These are phyloP conservation scores for Fusarium solani-melongenae DNA, from an alignment of 2,329 filamentous ascomycete species.

Conservation along the genomic window DNA sequence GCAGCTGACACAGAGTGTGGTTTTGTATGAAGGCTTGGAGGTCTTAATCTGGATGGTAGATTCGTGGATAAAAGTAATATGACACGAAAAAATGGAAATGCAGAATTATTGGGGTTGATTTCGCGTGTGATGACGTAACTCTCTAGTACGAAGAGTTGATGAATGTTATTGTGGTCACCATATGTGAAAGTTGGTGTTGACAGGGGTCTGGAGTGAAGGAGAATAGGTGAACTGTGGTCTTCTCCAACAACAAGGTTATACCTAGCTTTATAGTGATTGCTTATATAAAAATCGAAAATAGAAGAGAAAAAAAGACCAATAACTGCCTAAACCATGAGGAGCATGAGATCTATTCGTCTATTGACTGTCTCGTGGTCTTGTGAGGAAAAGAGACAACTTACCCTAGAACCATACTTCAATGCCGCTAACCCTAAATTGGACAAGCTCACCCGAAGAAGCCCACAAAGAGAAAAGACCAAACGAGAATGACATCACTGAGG, in stretches of 20 bases:
- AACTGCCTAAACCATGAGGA: background rate
- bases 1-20: background rate
- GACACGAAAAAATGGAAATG: background rate
- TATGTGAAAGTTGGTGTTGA: background rate
- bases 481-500: background rate
- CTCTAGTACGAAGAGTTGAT: accelerated
- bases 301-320: accelerated
- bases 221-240: background rate
- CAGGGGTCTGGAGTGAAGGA: background rate
- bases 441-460: background rate
- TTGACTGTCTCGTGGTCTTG: background rate
- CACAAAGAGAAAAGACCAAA: background rate
- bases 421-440: background rate
- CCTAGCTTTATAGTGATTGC: accelerated
- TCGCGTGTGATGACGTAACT: background rate
- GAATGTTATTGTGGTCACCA: background rate
- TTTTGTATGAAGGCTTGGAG: background rate
- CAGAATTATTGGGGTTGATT: too few species aligned
- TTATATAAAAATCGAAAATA: accelerated
- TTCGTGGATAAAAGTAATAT: background rate
- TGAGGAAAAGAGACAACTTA: background rate
- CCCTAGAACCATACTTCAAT: background rate
- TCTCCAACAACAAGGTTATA: background rate
- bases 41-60: background rate
- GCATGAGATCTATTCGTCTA: background rate